phyloP scores from a whole-genome alignment of 176 grass and related monocot species.

The Triticum dicoccoides region DNA sequence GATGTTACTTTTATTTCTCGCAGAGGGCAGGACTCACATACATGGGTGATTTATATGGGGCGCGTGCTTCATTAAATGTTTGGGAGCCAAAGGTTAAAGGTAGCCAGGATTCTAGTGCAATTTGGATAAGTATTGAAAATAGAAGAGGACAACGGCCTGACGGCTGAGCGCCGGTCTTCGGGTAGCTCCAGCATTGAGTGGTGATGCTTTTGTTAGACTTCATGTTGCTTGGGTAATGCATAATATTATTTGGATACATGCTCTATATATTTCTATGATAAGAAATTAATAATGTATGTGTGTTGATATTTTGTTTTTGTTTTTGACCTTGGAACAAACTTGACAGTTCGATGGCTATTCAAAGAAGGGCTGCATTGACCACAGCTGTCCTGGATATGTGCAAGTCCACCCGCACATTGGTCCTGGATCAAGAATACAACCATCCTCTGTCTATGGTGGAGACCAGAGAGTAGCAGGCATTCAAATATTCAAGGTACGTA shows the following conservation, averaged over 20 bases:
- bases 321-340: neutral
- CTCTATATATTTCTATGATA: too few relatives aligned
- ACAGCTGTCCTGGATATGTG: slow-evolving; percentile 28
- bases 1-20: neutral
- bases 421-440: neutral
- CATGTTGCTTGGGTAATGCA: slow-evolving; percentile 24
- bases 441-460: slow-evolving; percentile 10
- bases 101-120: neutral
- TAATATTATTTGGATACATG: neutral
- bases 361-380: neutral
- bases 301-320: neutral
- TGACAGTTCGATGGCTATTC: neutral
- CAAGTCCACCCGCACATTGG: slow-evolving; percentile 3
- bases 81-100: neutral
- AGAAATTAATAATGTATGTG: neutral
- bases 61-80: neutral
- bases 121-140: neutral
- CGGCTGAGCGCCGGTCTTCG: neutral
- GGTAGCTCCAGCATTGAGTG: slow-evolving; percentile 17
- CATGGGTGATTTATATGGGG: neutral
- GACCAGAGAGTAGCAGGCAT: neutral
- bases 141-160: neutral
- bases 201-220: slow-evolving; percentile 3
- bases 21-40: neutral
- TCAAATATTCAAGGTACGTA: slow-evolving; percentile 37